Conservation (phyloP, 768 basidiomycete genomes). For the Lyophyllum shimeji region DNA sequence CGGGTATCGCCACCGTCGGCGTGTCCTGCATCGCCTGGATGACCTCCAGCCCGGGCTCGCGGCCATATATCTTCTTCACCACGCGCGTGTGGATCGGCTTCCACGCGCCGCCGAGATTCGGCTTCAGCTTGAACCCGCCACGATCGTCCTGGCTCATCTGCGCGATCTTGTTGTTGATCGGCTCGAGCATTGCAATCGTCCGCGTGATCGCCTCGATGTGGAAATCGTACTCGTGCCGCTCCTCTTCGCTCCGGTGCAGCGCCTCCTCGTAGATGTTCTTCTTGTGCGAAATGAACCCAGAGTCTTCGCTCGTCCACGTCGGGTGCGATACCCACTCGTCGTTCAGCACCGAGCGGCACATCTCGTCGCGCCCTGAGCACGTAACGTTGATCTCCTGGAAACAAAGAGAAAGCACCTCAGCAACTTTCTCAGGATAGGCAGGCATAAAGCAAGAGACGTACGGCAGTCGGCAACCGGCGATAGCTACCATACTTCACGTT, state of each 20-base stretch:
- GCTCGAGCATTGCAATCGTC: slow-evolving; percentile 89
- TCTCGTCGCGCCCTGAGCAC: slow-evolving; percentile 94
- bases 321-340: slow-evolving; percentile 99
- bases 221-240: slow-evolving; percentile 98
- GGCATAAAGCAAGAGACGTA: slow-evolving; percentile 38
- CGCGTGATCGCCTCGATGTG: slow-evolving; percentile 94
- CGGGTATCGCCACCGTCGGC: slow-evolving; percentile 84
- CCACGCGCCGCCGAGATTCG: slow-evolving; percentile 81
- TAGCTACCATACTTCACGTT: slow-evolving; percentile 87
- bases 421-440: neutral
- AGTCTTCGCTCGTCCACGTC: slow-evolving; percentile 92
- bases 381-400: slow-evolving; percentile 79
- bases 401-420: neutral
- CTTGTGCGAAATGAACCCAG: slow-evolving; percentile 85
- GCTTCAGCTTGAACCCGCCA: slow-evolving; percentile 79
- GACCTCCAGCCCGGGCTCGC: slow-evolving; percentile 79
- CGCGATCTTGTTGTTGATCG: slow-evolving; percentile 84
- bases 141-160: slow-evolving; percentile 80
- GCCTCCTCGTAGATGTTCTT: slow-evolving; percentile 98
- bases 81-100: slow-evolving; percentile 93
- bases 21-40: slow-evolving; percentile 90
- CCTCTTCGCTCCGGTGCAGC: slow-evolving; percentile 93
- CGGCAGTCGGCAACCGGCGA: slow-evolving; percentile 74
- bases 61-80: slow-evolving; percentile 96
- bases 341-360: slow-evolving; percentile 95